Evolutionary conservation across 75 land plant genomes (phyloP).

Genomic region (Cryptomeria japonica): DNA sequence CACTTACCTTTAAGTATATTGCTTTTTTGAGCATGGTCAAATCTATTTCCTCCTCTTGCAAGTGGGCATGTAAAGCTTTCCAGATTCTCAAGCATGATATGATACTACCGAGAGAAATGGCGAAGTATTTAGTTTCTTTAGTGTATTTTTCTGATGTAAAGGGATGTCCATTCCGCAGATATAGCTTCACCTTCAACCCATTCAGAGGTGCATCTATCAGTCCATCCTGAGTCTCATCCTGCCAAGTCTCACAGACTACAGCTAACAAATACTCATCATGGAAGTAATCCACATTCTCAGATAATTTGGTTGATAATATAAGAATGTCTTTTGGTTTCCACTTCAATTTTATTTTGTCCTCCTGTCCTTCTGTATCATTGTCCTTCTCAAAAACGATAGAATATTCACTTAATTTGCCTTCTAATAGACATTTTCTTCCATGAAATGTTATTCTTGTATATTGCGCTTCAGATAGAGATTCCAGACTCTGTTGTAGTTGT

Average conservation of each 20-base stretch:
- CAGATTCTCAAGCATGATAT: constrained; percentile 29
- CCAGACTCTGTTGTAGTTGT: constrained; percentile 41
- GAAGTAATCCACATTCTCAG: constrained; percentile 9
- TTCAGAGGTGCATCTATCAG: neutral
- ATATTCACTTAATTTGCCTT: neutral
- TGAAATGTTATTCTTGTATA: constrained; percentile 17
- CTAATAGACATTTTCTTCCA: constrained; percentile 1
- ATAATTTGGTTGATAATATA: constrained; percentile 26
- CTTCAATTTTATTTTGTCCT: neutral
- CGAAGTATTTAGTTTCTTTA: constrained; percentile 14
- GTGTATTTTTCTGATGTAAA: neutral
- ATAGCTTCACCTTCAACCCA: neutral
- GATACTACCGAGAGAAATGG: constrained; percentile 34
- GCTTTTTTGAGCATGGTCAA: constrained; percentile 21
- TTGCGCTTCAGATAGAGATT: constrained; percentile 32
- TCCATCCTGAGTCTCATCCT: neutral
- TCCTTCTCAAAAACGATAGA: neutral
- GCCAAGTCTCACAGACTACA: neutral
- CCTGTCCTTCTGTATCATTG: neutral
- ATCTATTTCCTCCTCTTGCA: constrained; percentile 14
- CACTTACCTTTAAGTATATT: constrained; percentile 24
- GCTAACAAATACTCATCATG: neutral
- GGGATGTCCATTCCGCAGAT: neutral
- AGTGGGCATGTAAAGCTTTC: neutral
- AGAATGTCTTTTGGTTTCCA: constrained; percentile 36